Evolutionary conservation across 225 moss, liverwort and hornwort species (phyloP).

Genomic region (Asterella californica): DNA sequence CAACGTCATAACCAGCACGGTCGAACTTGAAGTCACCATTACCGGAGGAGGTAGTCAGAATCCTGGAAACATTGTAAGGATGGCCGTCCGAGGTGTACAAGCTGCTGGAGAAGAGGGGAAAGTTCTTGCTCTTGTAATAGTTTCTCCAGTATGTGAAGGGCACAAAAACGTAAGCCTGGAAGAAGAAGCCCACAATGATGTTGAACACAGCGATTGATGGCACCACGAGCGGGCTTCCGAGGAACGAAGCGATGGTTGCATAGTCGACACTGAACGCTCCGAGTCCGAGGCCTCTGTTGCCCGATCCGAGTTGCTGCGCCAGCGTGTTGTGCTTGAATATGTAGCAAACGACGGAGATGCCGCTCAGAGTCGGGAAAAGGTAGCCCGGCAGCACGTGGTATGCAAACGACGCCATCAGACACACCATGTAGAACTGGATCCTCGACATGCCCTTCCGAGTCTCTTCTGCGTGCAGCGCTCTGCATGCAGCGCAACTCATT

Average conservation of each 20-base stretch:
- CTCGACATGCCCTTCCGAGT: conserved; percentile 42
- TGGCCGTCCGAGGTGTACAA: conserved; percentile 34
- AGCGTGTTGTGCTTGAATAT: conserved; percentile 52
- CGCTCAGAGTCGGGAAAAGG: conserved; percentile 53
- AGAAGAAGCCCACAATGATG: conserved; percentile 49
- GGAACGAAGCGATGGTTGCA: conserved; percentile 52
- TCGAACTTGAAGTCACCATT: not conserved
- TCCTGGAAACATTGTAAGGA: not conserved
- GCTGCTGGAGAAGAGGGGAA: conserved; percentile 61
- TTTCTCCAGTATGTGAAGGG: conserved; percentile 60
- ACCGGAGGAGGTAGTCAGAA: not conserved
- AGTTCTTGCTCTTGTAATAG: conserved; percentile 43
- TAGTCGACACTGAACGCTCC: conserved; percentile 64
- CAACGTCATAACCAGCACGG: not conserved
- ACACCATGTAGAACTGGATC: conserved; percentile 55
- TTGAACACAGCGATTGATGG: conserved; percentile 60
- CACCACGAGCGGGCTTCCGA: conserved; percentile 52
- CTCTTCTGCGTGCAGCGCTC: conserved; percentile 1
- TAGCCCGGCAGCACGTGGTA: conserved; percentile 67
- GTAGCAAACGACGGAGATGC: conserved; percentile 62
- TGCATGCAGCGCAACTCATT: too few relatives aligned
- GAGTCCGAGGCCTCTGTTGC: conserved; percentile 56
- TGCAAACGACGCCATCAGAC: conserved; percentile 45
- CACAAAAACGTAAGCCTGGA: conserved; percentile 53
- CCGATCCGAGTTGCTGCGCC: conserved; percentile 65